Evolutionary conservation across 2,329 filamentous ascomycete species (phyloP), one percentile per base, ranked within the genome.

Genomic region (Neopestalotiopsis sp.): DNA sequence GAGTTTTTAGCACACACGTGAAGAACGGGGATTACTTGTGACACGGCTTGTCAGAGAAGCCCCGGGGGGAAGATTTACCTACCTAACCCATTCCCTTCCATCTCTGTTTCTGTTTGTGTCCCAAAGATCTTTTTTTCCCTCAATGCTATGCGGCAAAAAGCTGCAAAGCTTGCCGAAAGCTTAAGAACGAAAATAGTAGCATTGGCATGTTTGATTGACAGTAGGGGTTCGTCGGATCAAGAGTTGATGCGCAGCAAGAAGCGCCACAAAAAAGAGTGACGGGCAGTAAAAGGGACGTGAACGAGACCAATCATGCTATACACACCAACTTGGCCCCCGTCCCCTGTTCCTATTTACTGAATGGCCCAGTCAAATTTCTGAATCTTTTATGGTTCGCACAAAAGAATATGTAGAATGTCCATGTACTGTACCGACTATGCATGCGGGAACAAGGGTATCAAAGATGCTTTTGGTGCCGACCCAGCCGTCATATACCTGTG

Each of bases 121-220:
- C 34, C 57, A 32, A 13, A 57, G 63, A 66, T 66, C 63, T 56
- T 28, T 28, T 24, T 28, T 28, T 28, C 24, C 24, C 56, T 42
- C 63, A n/a, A 30, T 34, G 14, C 28, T n/a, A 56, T 56, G 58
- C 30, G 65, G 34, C 10, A 38, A 38, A 38, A 67, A 40, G 17
- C 34, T 40, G 13, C 65, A 14, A n/a, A 58, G 45, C 45, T 52
- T 52, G 45, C 45, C 45, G 38, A 67, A 61, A 67, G 65, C 65
- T 67, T 67, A 49, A 67, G 65, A 45, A 20, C 42, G 32, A 67
- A 60, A 67, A 67, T 67, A 67, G 65, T 5, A 38, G 12, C 38
- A 17, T 57, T 67, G 65, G 52, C 65, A 67, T 17, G 65, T 67
- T 67, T 67, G 65, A 67, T 67, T 32, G 52, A 49, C 65, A 38